Base-by-base conservation (phyloP, 2,329 filamentous ascomycete species). In the Verticillium zaregamsianum region DNA sequence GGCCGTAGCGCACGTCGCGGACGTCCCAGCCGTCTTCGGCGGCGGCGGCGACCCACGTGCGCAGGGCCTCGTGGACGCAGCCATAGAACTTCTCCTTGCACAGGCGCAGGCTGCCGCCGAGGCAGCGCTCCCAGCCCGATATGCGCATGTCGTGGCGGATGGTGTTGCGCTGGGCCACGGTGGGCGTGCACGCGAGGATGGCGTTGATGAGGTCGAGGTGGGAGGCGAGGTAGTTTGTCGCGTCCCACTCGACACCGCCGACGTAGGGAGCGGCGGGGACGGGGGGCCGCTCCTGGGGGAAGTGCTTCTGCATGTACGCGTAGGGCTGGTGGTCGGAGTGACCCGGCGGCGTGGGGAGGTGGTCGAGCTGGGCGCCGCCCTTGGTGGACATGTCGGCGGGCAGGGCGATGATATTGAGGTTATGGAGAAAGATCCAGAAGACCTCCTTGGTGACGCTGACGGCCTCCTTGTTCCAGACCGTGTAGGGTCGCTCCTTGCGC, bases 51-150 rank as follows among this genome's bases (percentile, higher is more conserved):
- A 97, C 90, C 93, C 94, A 99, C 7, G 91, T 93, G 60, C 90
- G 87, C 65, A 98, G 81, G 2, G 89, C 92, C 68, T 94, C 92
- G 73, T 99, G 95, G 4, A 99, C 91, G 57, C 90, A 88, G 2
- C 91, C 90, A 73, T 99, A 98, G 74, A 98, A 97, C 74, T 98
- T 98, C 76, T 97, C 93, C 74, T 98, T 99, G 81, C 94, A 98
- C 17, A 94, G 89, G 5, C 95, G 87, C 65, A 98, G 79, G 62
- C 88, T 94, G 25, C 86, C 85, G 17, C 93, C 93, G 83, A 98
- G 91, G 67, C 90, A 88, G 68, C 93, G 93, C 75, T 99, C 95
- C 80, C 93, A 96, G 8, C 95, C 94, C 0, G 91, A 96, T 63
- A 93, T 86, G 59, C 86, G 86, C 59, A 98, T 81, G 62, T 94